Percentiles rank a stretch among this genome's conserved stretches.
phyloP scores from a whole-genome alignment of 1,139 yeast genomes.

The Suhomyces ambrosiae region DNA sequence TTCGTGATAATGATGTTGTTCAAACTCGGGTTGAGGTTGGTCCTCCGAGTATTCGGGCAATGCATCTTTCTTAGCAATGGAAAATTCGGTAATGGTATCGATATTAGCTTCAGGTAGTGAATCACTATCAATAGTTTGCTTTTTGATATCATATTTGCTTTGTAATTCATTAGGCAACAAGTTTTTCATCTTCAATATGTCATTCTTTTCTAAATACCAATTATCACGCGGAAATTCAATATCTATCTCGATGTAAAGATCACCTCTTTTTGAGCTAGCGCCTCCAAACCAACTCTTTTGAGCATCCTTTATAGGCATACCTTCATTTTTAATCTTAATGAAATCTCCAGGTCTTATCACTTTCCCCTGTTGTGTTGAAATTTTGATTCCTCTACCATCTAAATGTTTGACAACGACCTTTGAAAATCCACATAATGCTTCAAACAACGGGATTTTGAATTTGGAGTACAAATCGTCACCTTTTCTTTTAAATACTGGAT shows the following conservation, averaged over 20 bases:
- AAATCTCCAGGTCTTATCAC: conserved; percentile 80
- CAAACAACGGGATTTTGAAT: conserved; percentile 66
- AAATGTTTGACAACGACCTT: conserved; percentile 69
- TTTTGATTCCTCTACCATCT: conserved; percentile 73
- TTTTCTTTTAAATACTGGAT: conserved; percentile 54
- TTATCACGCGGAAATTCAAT: conserved; percentile 84
- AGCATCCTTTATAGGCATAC: conserved; percentile 68
- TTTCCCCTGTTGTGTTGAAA: conserved; percentile 70
- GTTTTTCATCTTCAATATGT: conserved; percentile 52
- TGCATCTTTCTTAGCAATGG: conserved; percentile 29
- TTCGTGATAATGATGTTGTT: conserved; percentile 14
- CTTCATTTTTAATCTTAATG: conserved; percentile 71
- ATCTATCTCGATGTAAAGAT: conserved; percentile 68
- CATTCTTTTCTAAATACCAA: conserved; percentile 74
- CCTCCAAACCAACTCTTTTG: conserved; percentile 39
- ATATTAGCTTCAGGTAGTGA: conserved; percentile 40
- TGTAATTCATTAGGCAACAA: conserved; percentile 51
- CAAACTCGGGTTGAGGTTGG: conserved; percentile 19
- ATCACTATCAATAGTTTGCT: conserved; percentile 29
- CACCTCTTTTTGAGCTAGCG: conserved; percentile 52
- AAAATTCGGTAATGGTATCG: conserved; percentile 45
- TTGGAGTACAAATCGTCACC: conserved; percentile 67
- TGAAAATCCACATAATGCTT: conserved; percentile 81
- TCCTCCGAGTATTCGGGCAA: conserved; percentile 42
- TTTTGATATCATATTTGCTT: conserved; percentile 24